A percentile compares a stretch with the other conserved stretches of the same genome.
phyloP scores from a whole-genome alignment of 139 green algal species.

The Picochlorum costavermella region DNA sequence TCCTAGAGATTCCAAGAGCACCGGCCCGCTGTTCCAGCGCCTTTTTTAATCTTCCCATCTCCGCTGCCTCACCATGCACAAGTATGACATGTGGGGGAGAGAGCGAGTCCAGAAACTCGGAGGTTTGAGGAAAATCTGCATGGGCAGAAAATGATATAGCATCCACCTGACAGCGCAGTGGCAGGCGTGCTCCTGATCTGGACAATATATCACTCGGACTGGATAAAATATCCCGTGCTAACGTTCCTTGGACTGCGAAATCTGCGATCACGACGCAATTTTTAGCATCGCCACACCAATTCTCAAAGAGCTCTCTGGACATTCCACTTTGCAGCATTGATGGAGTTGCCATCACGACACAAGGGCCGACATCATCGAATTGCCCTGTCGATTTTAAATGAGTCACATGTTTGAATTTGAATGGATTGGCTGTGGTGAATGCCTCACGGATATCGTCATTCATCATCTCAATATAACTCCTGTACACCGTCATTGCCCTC shows the following conservation, averaged over 20 bases:
- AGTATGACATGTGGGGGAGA: conserved; percentile 83
- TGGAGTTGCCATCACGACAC: conserved; percentile 93
- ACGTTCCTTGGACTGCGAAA: conserved; percentile 95
- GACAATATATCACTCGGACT: conserved; percentile 68
- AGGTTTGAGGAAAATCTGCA: conserved; percentile 95
- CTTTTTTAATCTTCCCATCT: conserved; percentile 73
- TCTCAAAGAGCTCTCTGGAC: conserved; percentile 86
- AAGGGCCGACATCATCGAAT: conserved; percentile 79
- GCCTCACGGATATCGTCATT: conserved; percentile 86
- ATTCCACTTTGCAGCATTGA: conserved; percentile 81
- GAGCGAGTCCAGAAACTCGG: conserved; percentile 78
- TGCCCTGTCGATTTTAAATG: conserved; percentile 54
- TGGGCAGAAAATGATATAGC: conserved; percentile 96
- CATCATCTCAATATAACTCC: conserved; percentile 97
- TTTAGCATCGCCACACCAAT: conserved; percentile 77
- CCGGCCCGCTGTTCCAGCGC: conserved; percentile 57
- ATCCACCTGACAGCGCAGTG: conserved; percentile 77
- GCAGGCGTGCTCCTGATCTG: conserved; percentile 60
- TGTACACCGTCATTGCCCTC: conserved; percentile 71
- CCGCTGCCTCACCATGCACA: conserved; percentile 88
- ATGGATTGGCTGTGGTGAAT: conserved; percentile 87
- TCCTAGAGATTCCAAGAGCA: conserved; percentile 31
- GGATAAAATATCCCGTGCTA: conserved; percentile 86
- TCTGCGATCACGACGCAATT: conserved; percentile 94
- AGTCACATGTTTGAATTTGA: conserved; percentile 89